phyloP scores from a whole-genome alignment of 768 basidiomycete genomes.

The Russula lepida region DNA sequence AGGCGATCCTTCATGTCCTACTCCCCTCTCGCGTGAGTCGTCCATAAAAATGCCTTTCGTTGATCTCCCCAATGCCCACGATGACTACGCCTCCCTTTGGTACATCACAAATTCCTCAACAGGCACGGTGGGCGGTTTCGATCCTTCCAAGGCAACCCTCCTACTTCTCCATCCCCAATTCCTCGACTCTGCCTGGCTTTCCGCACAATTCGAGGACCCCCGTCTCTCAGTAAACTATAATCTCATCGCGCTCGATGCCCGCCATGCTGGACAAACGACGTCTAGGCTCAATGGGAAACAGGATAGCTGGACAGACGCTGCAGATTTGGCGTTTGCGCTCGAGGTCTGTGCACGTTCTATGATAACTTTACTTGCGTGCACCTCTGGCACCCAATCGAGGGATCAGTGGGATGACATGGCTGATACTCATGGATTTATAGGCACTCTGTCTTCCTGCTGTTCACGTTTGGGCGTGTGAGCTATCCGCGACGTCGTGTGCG shows the following conservation, averaged over 20 bases:
- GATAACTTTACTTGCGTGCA: not conserved
- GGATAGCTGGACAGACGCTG: conserved; percentile 26
- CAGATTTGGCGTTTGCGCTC: conserved; percentile 24
- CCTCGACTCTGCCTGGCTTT: conserved; percentile 25
- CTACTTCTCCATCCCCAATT: conserved; percentile 25
- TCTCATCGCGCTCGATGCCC: conserved; percentile 25
- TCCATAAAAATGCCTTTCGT: conserved; percentile 18
- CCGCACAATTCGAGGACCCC: conserved; percentile 24
- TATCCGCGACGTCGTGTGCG: conserved; percentile 23
- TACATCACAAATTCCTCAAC: conserved; percentile 25
- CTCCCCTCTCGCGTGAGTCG: not conserved
- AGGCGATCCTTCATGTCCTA: not conserved
- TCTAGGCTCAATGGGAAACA: conserved; percentile 19
- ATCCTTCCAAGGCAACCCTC: conserved; percentile 23
- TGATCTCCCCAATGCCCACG: conserved; percentile 15
- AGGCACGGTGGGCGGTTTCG: conserved; percentile 23
- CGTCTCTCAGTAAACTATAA: conserved; percentile 22
- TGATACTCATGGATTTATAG: not conserved
- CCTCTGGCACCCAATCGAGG: not conserved
- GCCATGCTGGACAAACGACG: conserved; percentile 21
- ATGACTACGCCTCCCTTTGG: conserved; percentile 24
- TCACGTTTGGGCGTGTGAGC: conserved; percentile 25
- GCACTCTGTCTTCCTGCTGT: conserved; percentile 23
- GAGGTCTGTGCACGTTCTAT: conserved; percentile 5
- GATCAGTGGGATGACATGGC: not conserved